Evolutionary conservation across 371 early-diverging fungal species (phyloP), one percentile per base, ranked within the genome.

Genomic region (Mortierella sp.): DNA sequence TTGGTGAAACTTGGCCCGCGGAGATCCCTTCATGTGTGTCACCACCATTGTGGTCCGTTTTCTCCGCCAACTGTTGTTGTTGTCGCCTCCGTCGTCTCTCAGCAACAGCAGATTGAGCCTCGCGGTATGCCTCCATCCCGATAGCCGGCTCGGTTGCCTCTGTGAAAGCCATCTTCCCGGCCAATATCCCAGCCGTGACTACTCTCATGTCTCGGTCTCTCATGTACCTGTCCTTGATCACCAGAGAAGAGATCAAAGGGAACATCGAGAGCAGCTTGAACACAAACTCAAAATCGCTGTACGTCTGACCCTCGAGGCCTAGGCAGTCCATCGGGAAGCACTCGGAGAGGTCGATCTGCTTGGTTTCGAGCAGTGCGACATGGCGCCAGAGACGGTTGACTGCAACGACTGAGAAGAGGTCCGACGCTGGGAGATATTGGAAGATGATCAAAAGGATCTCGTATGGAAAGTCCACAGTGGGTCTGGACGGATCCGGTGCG

Each of bases 271-370:
- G 67, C 10, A 74, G 57, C 45, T 67, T 62, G 49, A 51, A 67
- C 14, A 74, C 74, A 57, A 74, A 74, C 19, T 67, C 74, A 63
- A 74, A 74, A 45, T 67, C 67, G 43, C 74, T 74, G 47, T 74
- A 74, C 2, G 45, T 53, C n/a, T 74, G 67, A 31, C 63, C 49
- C 19, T 52, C 68, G 39, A 74, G 60, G 10, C 74, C 74, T 0
- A 74, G 60, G 37, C 74, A 74, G 22, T 74, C 74, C 51, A 60
- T 37, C 0, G 74, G 74, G 31, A 74, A 74, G n/a, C 74, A 62
- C 31, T 74, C 74, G 2, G 74, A 74, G 24, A 74, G 49, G 40
- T 74, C 67, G 49, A 67, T 52, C 22, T 74, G 74, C 43, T 59
- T 67, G n/a, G 74, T 74, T 25, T 74, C 74, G 1, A 63, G 24